phyloP scores from a whole-genome alignment of 768 basidiomycete genomes.

The Lentinula boryana region DNA sequence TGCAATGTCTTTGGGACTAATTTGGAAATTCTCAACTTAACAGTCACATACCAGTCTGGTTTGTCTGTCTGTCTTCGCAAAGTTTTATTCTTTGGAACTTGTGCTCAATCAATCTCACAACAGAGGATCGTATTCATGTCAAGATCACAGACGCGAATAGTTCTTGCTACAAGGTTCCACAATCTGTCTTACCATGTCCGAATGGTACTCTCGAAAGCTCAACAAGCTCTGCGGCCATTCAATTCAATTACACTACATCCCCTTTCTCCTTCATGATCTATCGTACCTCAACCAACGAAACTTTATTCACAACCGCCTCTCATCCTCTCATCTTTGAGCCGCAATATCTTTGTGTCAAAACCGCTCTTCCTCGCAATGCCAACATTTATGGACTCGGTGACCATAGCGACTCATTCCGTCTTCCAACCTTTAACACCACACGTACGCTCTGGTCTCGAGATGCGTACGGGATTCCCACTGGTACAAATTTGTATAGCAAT shows the following conservation, averaged over 20 bases:
- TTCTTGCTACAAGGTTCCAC: constrained; percentile 59
- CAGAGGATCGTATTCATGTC: constrained; percentile 55
- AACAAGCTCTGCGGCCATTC: constrained; percentile 34
- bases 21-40: constrained; percentile 37
- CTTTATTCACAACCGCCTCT: constrained; percentile 55
- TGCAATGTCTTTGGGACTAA: constrained; percentile 61
- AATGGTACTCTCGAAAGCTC: constrained; percentile 19
- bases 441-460: constrained; percentile 63
- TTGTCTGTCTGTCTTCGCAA: not conserved
- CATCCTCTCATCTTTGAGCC: constrained; percentile 69
- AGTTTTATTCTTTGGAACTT: not conserved
- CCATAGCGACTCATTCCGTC: constrained; percentile 60
- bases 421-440: constrained; percentile 40
- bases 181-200: constrained; percentile 54
- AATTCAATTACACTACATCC: constrained; percentile 52
- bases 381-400: constrained; percentile 82
- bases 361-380: constrained; percentile 47
- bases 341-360: constrained; percentile 72
- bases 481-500: constrained; percentile 65
- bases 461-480: constrained; percentile 48
- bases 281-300: constrained; percentile 41
- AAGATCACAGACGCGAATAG: constrained; percentile 50
- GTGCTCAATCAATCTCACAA: too few relatives aligned
- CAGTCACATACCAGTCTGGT: constrained; percentile 58
- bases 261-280: constrained; percentile 60